Evolutionary conservation across 192 early-diverging fungal species (phyloP), one percentile per base, ranked within the genome.

Genomic region (Phycomyces blakesleeanus): DNA sequence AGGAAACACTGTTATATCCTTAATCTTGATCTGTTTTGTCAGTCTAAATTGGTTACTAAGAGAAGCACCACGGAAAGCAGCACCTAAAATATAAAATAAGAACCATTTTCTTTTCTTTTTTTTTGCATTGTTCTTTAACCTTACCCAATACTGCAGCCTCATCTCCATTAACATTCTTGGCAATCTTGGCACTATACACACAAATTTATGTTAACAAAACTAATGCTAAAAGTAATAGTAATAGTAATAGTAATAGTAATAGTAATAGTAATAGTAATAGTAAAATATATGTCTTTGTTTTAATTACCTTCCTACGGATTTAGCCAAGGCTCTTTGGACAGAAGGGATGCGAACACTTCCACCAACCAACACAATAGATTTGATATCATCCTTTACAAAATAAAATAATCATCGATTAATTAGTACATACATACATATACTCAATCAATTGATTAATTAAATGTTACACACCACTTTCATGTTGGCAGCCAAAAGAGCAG

Each of bases 111-210:
- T n/a, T n/a, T n/a, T n/a, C n/a, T n/a, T n/a, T n/a, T n/a, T n/a
- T n/a, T n/a, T n/a, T n/a, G n/a, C n/a, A n/a, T n/a, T n/a, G n/a
- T 40, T 21, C 29, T 34, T 7, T 34, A 34, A 7, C 2, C 29
- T 50, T 54, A 71, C 87, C 88, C 66, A 93, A 72, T 29, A 95
- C 96, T 37, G 91, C 92, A 15, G 96, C 95, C 81, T 99, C 97
- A 62, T 99, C 97, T 44, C 81, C 90, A 67, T 99, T 97, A 41
- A 99, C 85, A 62, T 93, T 96, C 79, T 91, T 85, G 29, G 95
- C 93, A 63, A 99, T 87, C 75, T 92, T 92, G 53, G 85, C 85
- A 25, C 83, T 85, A 52, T 22, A 41, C 21, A 57, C n/a, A 51
- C 26, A 22, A 15, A 50, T 34, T 21, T 21, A 40, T 21, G n/a